Evolutionary conservation across 768 basidiomycete species (phyloP).

Genomic region (Boletus rufocinnamomeus): DNA sequence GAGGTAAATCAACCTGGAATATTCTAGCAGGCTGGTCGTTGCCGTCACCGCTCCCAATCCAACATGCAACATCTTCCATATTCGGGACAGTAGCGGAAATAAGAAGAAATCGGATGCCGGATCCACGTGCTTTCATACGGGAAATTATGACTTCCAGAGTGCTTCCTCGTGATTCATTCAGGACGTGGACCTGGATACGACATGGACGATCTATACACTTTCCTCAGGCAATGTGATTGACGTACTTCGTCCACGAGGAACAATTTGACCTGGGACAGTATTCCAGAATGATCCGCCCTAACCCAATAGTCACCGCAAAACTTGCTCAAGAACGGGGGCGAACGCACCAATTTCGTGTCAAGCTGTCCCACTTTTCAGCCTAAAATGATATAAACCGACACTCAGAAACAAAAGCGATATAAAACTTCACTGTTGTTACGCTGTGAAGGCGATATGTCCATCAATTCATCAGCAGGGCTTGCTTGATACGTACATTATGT

Average conservation of each 20-base stretch:
- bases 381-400: conserved; percentile 31
- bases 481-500: conserved; percentile 66
- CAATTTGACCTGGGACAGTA: conserved; percentile 70
- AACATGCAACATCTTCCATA: conserved; percentile 82
- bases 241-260: conserved; percentile 90
- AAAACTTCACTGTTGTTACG: conserved; percentile 68
- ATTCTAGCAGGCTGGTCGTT: conserved; percentile 52
- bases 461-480: neutral
- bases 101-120: conserved; percentile 76
- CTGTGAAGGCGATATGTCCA: conserved; percentile 36
- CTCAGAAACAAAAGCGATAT: neutral
- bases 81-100: conserved; percentile 96
- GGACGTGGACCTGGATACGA: conserved; percentile 74
- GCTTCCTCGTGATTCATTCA: conserved; percentile 88
- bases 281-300: conserved; percentile 64
- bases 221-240: neutral
- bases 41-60: conserved; percentile 62
- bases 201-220: neutral
- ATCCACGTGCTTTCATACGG: conserved; percentile 81
- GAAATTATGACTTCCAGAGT: conserved; percentile 94
- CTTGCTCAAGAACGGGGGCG: neutral
- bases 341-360: conserved; percentile 89
- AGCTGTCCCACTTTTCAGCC: conserved; percentile 96
- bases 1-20: conserved; percentile 56
- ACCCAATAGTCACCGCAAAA: conserved; percentile 8